Evolutionary conservation across 495 filamentous ascomycete species (phyloP), one percentile per base, ranked within the genome.

Genomic region (Choiromyces venosus): DNA sequence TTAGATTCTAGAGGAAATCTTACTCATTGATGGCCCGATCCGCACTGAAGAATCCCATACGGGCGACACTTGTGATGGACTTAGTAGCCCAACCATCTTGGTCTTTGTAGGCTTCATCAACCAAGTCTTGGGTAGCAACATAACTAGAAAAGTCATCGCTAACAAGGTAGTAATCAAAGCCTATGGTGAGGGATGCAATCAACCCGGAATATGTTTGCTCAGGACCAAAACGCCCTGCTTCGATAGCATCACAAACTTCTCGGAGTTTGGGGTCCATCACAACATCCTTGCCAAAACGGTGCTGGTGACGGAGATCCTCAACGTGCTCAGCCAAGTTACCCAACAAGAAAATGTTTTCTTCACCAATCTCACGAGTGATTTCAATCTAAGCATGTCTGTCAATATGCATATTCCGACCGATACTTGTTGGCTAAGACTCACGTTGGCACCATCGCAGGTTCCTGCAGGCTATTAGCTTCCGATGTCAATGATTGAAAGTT

Each of bases 341-440:
- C 80, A 99, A 97, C 81, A 98, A 91, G 88, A 98, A 99, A 83
- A 98, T 98, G 84, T 98, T 97, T 78, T 91, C 87, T 75, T 97
- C 91, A 77, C 93, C 92, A 78, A 97, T 92, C 83, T 99, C 96
- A 71, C 96, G 93, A 7, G 95, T 98, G 81, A 99, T 98, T 85
- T 97, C 93, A 81, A 97, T 97, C 92, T 95, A 36, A 37, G 2
- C 18, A 46, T 33, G 25, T 16, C 52, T 33, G 29, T 77, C 19
- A 77, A 67, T 66, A 37, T 36, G 37, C 39, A 81, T 73, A 80
- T 79, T 75, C 71, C 65, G 16, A 40, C 42, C 21, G 21, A 40
- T 25, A n/a, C 19, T 21, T 68, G 65, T 66, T 37, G 19, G 19
- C 56, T 29, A 66, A 68, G 44, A 86, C 90, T 87, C 86, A 96